Evolutionary conservation across 768 basidiomycete species (phyloP).

Genomic region (Mycena indigotica): DNA sequence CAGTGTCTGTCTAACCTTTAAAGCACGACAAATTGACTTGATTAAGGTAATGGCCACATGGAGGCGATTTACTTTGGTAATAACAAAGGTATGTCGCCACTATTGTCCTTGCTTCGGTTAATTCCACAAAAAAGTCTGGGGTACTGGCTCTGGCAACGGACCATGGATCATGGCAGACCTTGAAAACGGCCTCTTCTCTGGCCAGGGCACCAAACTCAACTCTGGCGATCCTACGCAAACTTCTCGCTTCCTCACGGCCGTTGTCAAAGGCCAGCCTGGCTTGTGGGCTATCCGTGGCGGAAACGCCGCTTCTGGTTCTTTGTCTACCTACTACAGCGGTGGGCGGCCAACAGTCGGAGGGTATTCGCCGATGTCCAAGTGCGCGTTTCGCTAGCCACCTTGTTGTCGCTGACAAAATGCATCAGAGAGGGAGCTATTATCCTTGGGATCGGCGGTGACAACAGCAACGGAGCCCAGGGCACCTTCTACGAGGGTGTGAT

Average conservation of each 20-base stretch:
- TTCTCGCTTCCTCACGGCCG: slow-evolving; percentile 9
- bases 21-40: too few species aligned
- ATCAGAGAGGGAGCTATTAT: background rate
- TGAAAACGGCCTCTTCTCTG: slow-evolving; percentile 10
- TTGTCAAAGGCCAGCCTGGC: slow-evolving; percentile 12
- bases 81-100: background rate
- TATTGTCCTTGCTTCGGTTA: background rate
- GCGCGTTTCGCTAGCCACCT: background rate
- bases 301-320: slow-evolving; percentile 4
- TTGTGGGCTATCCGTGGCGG: slow-evolving; percentile 4
- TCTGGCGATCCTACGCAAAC: background rate
- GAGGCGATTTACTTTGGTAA: slow-evolving; percentile 15
- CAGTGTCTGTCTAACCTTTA: slow-evolving; percentile 7
- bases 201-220: background rate
- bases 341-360: background rate
- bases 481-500: slow-evolving; percentile 21
- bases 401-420: background rate
- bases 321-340: slow-evolving; percentile 12
- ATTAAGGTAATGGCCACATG: background rate
- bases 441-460: slow-evolving; percentile 18
- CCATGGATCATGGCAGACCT: slow-evolving; percentile 10
- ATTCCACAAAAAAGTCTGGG: too few species aligned
- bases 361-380: slow-evolving; percentile 13
- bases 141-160: background rate
- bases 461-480: slow-evolving; percentile 10